Conservation (phyloP, 2,329 filamentous ascomycete genomes). For the Elsinoe australis region DNA sequence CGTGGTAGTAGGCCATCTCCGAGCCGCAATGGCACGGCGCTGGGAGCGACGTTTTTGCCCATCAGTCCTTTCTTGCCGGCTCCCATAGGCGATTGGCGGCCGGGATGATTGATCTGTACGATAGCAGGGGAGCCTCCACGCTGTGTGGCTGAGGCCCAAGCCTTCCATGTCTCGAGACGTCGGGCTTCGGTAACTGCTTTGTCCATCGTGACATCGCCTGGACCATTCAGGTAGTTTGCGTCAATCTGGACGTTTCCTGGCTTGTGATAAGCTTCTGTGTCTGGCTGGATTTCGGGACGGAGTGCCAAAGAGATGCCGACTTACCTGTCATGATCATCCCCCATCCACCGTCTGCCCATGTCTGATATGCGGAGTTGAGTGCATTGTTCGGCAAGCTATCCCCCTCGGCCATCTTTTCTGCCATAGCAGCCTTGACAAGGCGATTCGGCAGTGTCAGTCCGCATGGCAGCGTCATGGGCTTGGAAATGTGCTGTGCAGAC, state of each 20-base stretch:
- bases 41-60: conserved; percentile 39
- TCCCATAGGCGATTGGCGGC: conserved; percentile 38
- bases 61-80: conserved; percentile 34
- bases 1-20: conserved; percentile 25
- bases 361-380: conserved; percentile 14
- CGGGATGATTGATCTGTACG: conserved; percentile 44
- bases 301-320: too few species aligned
- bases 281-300: too few species aligned
- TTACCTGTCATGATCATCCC: conserved; percentile 45
- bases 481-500: conserved; percentile 7
- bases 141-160: conserved; percentile 8
- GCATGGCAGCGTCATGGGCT: conserved; percentile 21
- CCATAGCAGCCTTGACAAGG: conserved; percentile 27
- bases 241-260: conserved; percentile 37
- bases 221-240: conserved; percentile 12
- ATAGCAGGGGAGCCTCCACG: conserved; percentile 31
- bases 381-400: conserved; percentile 19
- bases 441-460: conserved; percentile 30
- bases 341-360: conserved; percentile 45
- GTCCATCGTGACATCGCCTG: conserved; percentile 31
- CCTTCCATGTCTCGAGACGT: conserved; percentile 27
- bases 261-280: conserved; percentile 21
- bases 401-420: conserved; percentile 24
- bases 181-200: background rate
- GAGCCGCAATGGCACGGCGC: conserved; percentile 38